Evolutionary conservation across 2,329 filamentous ascomycete genomes (phyloP), one percentile per base, ranked within the genome.

Genomic region (Emergomyces pasteurianus): DNA sequence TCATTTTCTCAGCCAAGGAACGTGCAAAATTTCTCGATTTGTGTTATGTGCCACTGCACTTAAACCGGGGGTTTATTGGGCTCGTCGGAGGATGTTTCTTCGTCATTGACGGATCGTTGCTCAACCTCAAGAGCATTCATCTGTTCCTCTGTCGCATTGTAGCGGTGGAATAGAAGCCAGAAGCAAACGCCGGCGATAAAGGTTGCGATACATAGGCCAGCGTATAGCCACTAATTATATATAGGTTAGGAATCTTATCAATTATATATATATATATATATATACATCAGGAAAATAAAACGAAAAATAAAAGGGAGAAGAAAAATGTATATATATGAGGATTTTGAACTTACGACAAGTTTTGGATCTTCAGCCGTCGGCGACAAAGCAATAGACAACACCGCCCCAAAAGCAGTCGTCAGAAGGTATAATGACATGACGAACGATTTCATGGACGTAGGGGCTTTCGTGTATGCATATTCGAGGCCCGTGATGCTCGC

Each of bases 391-490:
- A 86, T 83, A 1, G 82, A 83, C 23, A 90, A 72, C 0, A 82
- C 82, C 43, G 78, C 79, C 5, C 80, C 81, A 63, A 86, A 75
- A 0, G 83, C 82, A 61, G 78, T 82, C 63, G 81, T 84, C 62
- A 85, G 78, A 12, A 85, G 72, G 65, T 78, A 81, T 61, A 85
- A 72, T 0, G 82, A 77, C 67, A 81, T 78, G 38, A 85, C 80
- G 12, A 82, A 83, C 0, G 82, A 84, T 70, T 85, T 83, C 85
- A 89, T 88, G 69, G 79, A 83, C 53, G 81, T 80, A 1, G 86
- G 86, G 0, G 87, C 86, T 73, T 89, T 88, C 67, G 85, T 87
- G 73, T 85, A 89, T n/a, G 86, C 86, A 65, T 89, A 89, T 71
- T 89, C 87, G 10, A 88, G 80, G 62, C 83, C 83, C 0, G 86